Conservation (phyloP, 2,329 filamentous ascomycete genomes). For the Emmonsia crescens region DNA sequence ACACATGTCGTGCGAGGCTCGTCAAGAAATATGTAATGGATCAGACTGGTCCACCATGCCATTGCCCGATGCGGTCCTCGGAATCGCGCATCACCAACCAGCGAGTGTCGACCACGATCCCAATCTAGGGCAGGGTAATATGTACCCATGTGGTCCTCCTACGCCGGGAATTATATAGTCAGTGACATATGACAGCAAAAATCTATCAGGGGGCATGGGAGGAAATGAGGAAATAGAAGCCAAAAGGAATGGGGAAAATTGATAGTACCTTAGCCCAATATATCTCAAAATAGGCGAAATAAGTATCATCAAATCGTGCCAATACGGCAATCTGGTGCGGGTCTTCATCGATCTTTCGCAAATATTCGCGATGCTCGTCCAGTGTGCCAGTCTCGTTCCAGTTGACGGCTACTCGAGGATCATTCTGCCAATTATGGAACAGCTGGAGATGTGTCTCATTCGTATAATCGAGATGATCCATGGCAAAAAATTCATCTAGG, state of each 20-base stretch:
- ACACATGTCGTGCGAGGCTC: slow-evolving; percentile 45
- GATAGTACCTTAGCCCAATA: slow-evolving; percentile 59
- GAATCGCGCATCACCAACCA: slow-evolving; percentile 47
- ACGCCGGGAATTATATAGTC: neutral
- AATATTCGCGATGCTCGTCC: slow-evolving; percentile 63
- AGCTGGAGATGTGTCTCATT: slow-evolving; percentile 54
- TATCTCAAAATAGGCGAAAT: slow-evolving; percentile 69
- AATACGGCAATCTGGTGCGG: slow-evolving; percentile 61
- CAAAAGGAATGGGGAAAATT: slow-evolving; percentile 1
- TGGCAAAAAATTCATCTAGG: slow-evolving; percentile 63
- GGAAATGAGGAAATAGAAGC: slow-evolving; percentile 7
- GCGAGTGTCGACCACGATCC: slow-evolving; percentile 50
- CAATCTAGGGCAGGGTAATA: slow-evolving; percentile 47
- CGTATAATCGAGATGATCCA: slow-evolving; percentile 60
- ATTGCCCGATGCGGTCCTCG: slow-evolving; percentile 46
- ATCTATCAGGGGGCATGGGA: neutral
- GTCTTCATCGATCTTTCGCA: slow-evolving; percentile 57
- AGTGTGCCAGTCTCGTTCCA: slow-evolving; percentile 72
- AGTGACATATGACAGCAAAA: neutral
- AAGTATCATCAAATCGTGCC: slow-evolving; percentile 58
- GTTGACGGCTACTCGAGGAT: slow-evolving; percentile 65
- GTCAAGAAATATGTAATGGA: slow-evolving; percentile 51
- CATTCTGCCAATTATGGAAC: slow-evolving; percentile 75
- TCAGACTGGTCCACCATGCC: slow-evolving; percentile 47
- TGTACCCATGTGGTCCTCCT: slow-evolving; percentile 51